Percentiles rank a stretch among this genome's conserved stretches.
Evolutionary conservation across 2,329 filamentous ascomycete species (phyloP).

Genomic region (Fusarium mexicanum): DNA sequence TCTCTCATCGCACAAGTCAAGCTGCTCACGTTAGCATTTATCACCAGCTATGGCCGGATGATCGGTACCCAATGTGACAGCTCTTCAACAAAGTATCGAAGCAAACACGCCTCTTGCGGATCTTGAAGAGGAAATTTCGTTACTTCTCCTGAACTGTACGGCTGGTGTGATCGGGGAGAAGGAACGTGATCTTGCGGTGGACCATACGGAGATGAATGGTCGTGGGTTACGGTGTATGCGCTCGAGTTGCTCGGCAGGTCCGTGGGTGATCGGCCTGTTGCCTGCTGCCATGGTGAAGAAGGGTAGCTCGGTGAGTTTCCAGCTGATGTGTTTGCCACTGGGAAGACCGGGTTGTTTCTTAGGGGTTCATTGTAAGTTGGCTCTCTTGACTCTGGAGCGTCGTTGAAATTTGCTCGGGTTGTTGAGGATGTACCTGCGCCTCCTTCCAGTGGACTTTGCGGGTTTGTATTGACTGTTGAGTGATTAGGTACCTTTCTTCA

Average conservation of each 20-base stretch:
- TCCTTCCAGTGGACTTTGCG: slow-evolving; percentile 4
- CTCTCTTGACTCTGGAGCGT: not conserved
- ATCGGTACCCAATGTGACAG: slow-evolving; percentile 51
- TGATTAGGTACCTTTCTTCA: not conserved
- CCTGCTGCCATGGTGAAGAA: slow-evolving; percentile 24
- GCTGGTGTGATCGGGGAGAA: slow-evolving; percentile 19
- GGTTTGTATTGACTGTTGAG: slow-evolving; percentile 2
- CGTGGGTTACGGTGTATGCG: slow-evolving; percentile 9
- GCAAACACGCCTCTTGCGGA: slow-evolving; percentile 51
- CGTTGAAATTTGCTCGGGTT: not conserved
- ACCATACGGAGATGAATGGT: slow-evolving; percentile 24
- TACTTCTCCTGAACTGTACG: slow-evolving; percentile 6
- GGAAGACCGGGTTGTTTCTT: not conserved
- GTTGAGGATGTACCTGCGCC: not conserved
- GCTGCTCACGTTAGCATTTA: slow-evolving; percentile 40
- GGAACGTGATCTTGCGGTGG: slow-evolving; percentile 2
- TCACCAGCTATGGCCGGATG: no score
- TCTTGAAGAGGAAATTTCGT: slow-evolving; percentile 46
- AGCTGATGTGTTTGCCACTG: not conserved
- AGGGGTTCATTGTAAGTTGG: not conserved
- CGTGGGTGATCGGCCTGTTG: slow-evolving; percentile 10
- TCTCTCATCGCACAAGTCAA: slow-evolving; percentile 53
- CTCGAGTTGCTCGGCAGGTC: slow-evolving; percentile 16
- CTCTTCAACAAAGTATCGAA: slow-evolving; percentile 53
- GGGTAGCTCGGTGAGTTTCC: slow-evolving; percentile 8